phyloP scores from a whole-genome alignment of 352 stramenopile species.

The Globisporangium iwayamae region DNA sequence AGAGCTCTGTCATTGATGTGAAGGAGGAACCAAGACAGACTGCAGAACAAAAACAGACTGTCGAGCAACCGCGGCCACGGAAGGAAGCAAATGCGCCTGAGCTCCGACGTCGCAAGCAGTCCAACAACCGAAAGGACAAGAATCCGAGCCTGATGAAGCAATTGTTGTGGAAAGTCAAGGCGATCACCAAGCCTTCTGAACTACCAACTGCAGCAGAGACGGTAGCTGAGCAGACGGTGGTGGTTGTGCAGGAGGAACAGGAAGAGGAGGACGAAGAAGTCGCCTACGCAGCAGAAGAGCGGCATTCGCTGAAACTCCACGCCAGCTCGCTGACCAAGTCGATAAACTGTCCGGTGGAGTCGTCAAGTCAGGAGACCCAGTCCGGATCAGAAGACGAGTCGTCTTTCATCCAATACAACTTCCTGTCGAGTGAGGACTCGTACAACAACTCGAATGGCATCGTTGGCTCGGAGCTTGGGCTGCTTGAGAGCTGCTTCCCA shows the following conservation, averaged over 20 bases:
- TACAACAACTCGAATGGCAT: neutral
- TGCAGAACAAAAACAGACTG: neutral
- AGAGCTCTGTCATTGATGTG: neutral
- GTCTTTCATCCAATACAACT: constrained; percentile 28
- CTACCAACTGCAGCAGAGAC: constrained; percentile 13
- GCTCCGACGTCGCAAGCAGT: constrained; percentile 12
- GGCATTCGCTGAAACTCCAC: constrained; percentile 37
- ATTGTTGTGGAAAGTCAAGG: constrained; percentile 60
- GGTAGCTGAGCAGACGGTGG: neutral
- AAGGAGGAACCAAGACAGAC: neutral
- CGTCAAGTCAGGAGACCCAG: constrained; percentile 72
- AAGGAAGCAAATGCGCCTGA: constrained; percentile 4
- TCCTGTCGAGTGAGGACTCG: constrained; percentile 10
- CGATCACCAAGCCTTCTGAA: neutral
- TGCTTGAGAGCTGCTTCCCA: constrained; percentile 21
- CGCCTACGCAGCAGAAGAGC: constrained; percentile 35
- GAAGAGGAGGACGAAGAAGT: constrained; percentile 37
- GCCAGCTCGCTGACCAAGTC: constrained; percentile 20
- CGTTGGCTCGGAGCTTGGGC: neutral
- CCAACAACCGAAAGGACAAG: constrained; percentile 6
- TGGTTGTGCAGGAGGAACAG: neutral
- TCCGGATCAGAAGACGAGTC: constrained; percentile 58
- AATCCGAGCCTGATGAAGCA: constrained; percentile 45
- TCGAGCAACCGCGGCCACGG: constrained; percentile 5
- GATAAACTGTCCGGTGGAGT: constrained; percentile 27